phyloP scores from a whole-genome alignment of 2,329 filamentous ascomycete species.

The Dactylellina haptotyla region DNA sequence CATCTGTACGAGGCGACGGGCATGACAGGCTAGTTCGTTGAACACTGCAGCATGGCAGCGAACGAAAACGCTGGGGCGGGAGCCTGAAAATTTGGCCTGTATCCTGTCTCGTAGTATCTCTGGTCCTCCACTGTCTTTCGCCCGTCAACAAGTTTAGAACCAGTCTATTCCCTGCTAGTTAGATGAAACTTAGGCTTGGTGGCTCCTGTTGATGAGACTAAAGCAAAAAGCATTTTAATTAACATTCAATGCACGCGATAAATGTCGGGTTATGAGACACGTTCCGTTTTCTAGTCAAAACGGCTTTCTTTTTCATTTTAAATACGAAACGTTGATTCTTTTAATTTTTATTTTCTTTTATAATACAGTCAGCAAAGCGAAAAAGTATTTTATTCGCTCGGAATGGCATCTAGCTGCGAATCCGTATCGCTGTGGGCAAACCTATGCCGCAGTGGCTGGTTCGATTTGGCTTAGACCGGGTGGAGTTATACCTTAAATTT shows the following conservation, averaged over 20 bases:
- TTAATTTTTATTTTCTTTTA: conserved; percentile 8
- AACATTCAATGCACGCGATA: conserved; percentile 32
- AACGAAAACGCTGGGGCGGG: conserved; percentile 31
- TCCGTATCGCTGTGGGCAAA: conserved; percentile 41
- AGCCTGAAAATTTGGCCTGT: conserved; percentile 49
- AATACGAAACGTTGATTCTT: not conserved
- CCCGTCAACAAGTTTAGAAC: conserved; percentile 28
- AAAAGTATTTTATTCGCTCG: conserved; percentile 16
- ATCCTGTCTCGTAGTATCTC: conserved; percentile 9
- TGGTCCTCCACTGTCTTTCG: not conserved
- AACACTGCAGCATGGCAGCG: not conserved
- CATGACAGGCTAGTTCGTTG: conserved; percentile 17
- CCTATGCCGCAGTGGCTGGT: conserved; percentile 51
- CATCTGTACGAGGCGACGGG: conserved; percentile 30
- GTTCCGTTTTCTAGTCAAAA: conserved; percentile 30
- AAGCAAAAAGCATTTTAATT: conserved; percentile 15
- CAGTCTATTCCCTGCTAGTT: conserved; percentile 44
- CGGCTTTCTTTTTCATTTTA: conserved; percentile 36
- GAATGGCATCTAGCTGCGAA: conserved; percentile 45
- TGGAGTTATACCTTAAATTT: conserved; percentile 51
- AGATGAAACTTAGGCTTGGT: conserved; percentile 45
- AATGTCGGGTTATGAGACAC: conserved; percentile 42
- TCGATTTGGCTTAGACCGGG: conserved; percentile 39
- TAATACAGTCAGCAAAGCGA: too few species aligned
- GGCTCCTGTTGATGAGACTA: conserved; percentile 19